A percentile compares a stretch with the other conserved stretches of the same genome.
Conservation (phyloP, 129 eudicot genomes). For the Kitagawia praeruptora region DNA sequence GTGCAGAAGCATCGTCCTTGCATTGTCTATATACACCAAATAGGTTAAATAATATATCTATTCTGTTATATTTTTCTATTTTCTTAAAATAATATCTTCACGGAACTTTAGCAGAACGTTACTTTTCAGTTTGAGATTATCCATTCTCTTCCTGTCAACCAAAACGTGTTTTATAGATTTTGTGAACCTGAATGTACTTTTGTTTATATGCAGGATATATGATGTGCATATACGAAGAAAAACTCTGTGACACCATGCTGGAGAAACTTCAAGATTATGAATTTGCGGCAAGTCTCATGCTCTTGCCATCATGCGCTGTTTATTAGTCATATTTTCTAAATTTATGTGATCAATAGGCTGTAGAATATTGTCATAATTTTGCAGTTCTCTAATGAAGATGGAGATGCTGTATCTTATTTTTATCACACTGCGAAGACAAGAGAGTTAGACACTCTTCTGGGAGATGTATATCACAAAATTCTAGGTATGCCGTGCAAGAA, state of each 20-base stretch:
- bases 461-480: conserved; percentile 91
- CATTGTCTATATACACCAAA: conserved; percentile 75
- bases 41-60: conserved; percentile 42
- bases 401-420: conserved; percentile 50
- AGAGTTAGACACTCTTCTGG: conserved; percentile 70
- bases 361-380: conserved; percentile 9
- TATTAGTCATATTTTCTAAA: background rate
- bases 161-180: background rate
- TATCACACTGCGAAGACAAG: conserved; percentile 76
- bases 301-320: conserved; percentile 3
- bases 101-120: background rate
- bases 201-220: conserved; percentile 56
- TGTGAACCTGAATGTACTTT: background rate
- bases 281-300: conserved; percentile 63
- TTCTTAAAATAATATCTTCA: background rate
- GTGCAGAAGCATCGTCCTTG: conserved; percentile 46
- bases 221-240: conserved; percentile 76
- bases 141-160: background rate
- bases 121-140: background rate
- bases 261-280: conserved; percentile 74
- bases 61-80: background rate
- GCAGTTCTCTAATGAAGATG: conserved; percentile 84
- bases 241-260: conserved; percentile 40
- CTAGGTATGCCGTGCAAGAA: conserved; percentile 43
- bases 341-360: background rate